These are phyloP conservation scores for Medicago ruthenica DNA, from an alignment of 306 rosid species.

Conservation along the genomic window DNA sequence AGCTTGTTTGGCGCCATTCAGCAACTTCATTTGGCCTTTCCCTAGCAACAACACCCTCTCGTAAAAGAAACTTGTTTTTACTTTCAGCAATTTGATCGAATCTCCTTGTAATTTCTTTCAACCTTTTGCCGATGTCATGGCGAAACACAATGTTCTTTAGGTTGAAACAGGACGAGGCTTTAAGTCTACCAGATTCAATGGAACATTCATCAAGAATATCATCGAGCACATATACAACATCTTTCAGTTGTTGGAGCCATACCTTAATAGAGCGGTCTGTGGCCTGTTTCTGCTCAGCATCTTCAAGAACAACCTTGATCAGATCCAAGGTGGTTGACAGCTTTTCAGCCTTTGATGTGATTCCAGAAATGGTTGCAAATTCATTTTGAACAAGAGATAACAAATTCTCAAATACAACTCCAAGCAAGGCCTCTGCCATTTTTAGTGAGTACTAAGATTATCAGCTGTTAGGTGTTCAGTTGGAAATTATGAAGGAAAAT, in stretches of 20 bases:
- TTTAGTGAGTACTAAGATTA: too few species aligned
- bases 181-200: too few species aligned
- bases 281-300: too few species aligned
- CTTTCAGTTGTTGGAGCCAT: too few species aligned
- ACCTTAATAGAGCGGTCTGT: too few species aligned
- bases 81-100: neutral
- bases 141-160: neutral
- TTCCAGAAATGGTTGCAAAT: neutral
- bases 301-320: neutral
- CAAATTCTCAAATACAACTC: neutral
- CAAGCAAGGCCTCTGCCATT: neutral
- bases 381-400: neutral
- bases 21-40: neutral
- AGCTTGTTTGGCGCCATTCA: slow-evolving; percentile 5
- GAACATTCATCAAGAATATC: too few species aligned
- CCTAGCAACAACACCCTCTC: neutral
- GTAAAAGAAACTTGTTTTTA: neutral
- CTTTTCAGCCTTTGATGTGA: neutral
- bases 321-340: neutral
- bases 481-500: too few species aligned
- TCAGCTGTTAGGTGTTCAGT: too few species aligned
- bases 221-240: too few species aligned
- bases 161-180: too few species aligned
- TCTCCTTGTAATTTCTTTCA: too few species aligned
- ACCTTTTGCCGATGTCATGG: neutral